Evolutionary conservation across 164 flowering plant species (phyloP).

Genomic region (Warburgia ugandensis): DNA sequence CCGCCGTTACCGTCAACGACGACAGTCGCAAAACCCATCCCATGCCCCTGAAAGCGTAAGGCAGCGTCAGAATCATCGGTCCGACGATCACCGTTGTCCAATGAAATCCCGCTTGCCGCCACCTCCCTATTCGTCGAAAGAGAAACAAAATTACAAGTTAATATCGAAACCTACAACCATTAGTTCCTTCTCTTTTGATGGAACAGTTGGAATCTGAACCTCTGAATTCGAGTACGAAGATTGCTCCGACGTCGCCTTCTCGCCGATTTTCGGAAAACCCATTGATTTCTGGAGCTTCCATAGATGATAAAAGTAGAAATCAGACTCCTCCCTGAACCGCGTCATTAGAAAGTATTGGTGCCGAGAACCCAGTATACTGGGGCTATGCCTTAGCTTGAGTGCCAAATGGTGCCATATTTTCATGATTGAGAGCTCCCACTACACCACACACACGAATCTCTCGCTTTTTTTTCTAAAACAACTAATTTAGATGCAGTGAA

Average conservation of each 20-base stretch:
- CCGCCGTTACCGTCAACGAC: slow-evolving; percentile 60
- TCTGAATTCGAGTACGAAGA: slow-evolving; percentile 78
- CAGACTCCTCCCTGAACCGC: too few species aligned
- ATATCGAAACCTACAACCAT: neutral
- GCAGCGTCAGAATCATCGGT: slow-evolving; percentile 82
- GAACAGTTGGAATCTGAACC: slow-evolving; percentile 24
- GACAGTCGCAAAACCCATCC: slow-evolving; percentile 76
- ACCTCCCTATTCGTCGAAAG: slow-evolving; percentile 36
- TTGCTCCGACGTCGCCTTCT: slow-evolving; percentile 71
- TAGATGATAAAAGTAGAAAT: slow-evolving; percentile 1
- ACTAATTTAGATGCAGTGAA: too few species aligned
- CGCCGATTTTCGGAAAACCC: slow-evolving; percentile 1
- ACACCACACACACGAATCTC: too few species aligned
- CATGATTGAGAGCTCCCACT: too few species aligned
- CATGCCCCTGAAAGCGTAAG: slow-evolving; percentile 75
- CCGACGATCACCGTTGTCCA: slow-evolving; percentile 95
- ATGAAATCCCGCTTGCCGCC: slow-evolving; percentile 99
- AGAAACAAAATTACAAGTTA: neutral
- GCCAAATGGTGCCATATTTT: too few species aligned
- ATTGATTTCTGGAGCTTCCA: slow-evolving; percentile 5
- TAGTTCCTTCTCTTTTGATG: neutral
- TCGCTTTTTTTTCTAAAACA: too few species aligned
- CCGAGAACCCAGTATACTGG: too few species aligned
- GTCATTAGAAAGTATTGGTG: too few species aligned
- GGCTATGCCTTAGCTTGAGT: too few species aligned